Conservation (phyloP, 192 early-diverging fungal species). For the Chytriomyces confervae region DNA sequence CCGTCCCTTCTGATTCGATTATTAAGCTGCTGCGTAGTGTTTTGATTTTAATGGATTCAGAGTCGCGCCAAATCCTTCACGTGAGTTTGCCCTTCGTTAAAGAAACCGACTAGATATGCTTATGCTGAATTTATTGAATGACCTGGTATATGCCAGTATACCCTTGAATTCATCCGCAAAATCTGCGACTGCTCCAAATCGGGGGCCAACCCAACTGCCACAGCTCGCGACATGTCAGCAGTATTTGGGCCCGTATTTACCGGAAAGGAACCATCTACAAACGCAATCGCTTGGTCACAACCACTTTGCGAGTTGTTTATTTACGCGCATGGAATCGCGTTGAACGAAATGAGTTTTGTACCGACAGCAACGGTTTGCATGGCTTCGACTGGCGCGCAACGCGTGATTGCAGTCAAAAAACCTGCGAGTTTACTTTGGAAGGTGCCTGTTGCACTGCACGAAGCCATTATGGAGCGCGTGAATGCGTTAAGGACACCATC, state of each 20-base stretch:
- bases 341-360: neutral
- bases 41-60: conserved; percentile 22
- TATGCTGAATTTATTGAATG: neutral
- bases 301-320: conserved; percentile 22
- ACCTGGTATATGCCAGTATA: conserved; percentile 6
- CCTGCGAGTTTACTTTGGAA: conserved; percentile 1
- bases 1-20: conserved; percentile 19
- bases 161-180: conserved; percentile 31
- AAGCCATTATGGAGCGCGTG: conserved; percentile 19
- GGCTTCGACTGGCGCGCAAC: neutral
- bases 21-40: conserved; percentile 18
- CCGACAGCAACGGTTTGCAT: neutral
- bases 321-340: conserved; percentile 18
- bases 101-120: no score
- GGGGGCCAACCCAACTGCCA: neutral
- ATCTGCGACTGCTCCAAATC: conserved; percentile 25
- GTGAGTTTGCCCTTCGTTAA: neutral
- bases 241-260: conserved; percentile 21
- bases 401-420: neutral
- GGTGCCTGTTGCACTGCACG: conserved; percentile 5
- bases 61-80: conserved; percentile 26
- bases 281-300: conserved; percentile 1
- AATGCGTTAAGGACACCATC: conserved; percentile 13
- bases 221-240: conserved; percentile 15
- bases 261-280: neutral